Evolutionary conservation across 768 basidiomycete genomes (phyloP).

Genomic region (Trametes villosa): DNA sequence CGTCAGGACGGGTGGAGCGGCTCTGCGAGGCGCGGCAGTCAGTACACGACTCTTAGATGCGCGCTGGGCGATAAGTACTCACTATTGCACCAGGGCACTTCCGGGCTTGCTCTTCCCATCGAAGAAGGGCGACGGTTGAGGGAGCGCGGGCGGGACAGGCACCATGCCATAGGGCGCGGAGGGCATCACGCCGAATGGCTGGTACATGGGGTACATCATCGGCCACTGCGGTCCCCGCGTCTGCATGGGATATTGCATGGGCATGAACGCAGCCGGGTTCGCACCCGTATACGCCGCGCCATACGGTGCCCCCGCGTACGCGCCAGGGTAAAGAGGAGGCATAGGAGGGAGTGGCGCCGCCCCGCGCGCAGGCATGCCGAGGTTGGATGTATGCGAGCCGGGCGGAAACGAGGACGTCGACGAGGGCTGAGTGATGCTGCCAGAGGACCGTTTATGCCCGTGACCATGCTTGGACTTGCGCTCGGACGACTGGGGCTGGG

Average conservation of each 20-base stretch:
- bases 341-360: not conserved
- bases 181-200: slow-evolving; percentile 17
- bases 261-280: slow-evolving; percentile 15
- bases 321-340: not conserved
- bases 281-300: slow-evolving; percentile 5
- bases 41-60: not conserved
- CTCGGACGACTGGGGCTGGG: not conserved
- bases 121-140: slow-evolving; percentile 11
- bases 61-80: not conserved
- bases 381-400: slow-evolving; percentile 8
- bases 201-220: slow-evolving; percentile 19
- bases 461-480: slow-evolving; percentile 13
- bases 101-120: slow-evolving; percentile 18
- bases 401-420: slow-evolving; percentile 12
- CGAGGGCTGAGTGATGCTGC: slow-evolving; percentile 14
- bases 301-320: slow-evolving; percentile 8
- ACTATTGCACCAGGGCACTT: slow-evolving; percentile 12
- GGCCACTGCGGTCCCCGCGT: slow-evolving; percentile 15
- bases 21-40: not conserved
- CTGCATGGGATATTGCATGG: slow-evolving; percentile 21
- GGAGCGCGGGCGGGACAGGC: slow-evolving; percentile 10
- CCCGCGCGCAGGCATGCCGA: slow-evolving; percentile 4
- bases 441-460: slow-evolving; percentile 27
- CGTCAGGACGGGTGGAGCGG: not conserved
- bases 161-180: slow-evolving; percentile 18